Base-by-base conservation (phyloP, 345 rosid species). In the Linum tenue region DNA sequence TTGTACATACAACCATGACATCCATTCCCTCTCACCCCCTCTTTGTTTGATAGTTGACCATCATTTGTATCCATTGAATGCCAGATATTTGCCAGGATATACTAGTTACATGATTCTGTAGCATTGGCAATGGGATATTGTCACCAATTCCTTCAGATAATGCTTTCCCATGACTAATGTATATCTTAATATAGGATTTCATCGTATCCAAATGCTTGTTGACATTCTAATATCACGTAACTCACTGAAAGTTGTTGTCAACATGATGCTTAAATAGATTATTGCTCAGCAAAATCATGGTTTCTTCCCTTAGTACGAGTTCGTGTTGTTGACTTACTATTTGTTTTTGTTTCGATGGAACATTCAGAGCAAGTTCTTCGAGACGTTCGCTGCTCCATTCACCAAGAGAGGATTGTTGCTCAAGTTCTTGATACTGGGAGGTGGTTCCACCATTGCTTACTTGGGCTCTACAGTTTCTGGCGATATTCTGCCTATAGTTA, bases 291-390 rank as follows among this genome's bases (percentile, higher is more conserved):
- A n/a, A 5, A 5, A 56, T 31, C 17, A 15, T 31, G 16, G 15
- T 15, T 31, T 15, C 16, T 22, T 22, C 31, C 31, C 31, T 22
- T 22, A 31, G 7, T 15, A 56, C 3, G 16, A 15, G 31, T 22
- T 31, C 7, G 5, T 56, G 59, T 5, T 15, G 6, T n/a, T 17
- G 37, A 51, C 31, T 35, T n/a, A 44, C 42, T 44, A 38, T 1
- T 39, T 15, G 31, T 22, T 55, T 68, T 62, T 10, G 16, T 44
- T 4, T 51, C 10, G 55, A 51, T 71, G 76, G 48, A 59, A 72
- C 38, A 73, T 78, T 22, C 85, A 94, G 99, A 90, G 99, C 87
- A 94, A 90, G 82, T 94, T 90, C 88, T 90, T 90, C 67, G 97
- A 88, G 85, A 89, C 90, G 71, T 82, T 84, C 76, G 95, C 85